Evolutionary conservation across 1,139 yeast species (phyloP).

Genomic region (Diutina pseudorugosa): DNA sequence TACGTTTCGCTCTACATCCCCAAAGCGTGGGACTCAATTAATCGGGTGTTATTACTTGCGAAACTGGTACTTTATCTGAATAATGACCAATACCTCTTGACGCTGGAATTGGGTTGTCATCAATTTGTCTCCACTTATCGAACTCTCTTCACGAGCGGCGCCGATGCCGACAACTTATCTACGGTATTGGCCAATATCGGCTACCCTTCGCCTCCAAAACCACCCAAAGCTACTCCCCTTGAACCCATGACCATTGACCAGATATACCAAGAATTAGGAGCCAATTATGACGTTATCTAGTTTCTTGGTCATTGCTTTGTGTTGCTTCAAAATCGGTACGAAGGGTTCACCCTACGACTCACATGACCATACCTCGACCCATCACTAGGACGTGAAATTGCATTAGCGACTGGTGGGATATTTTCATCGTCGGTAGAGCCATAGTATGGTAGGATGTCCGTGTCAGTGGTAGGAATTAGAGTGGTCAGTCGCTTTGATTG

Average conservation of each 20-base stretch:
- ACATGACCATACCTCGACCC: too few species aligned
- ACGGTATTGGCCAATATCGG: neutral
- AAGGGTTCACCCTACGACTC: too few species aligned
- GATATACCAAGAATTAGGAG: neutral
- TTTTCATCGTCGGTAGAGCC: too few species aligned
- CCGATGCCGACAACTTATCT: neutral
- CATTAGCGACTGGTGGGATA: too few species aligned
- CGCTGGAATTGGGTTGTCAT: neutral
- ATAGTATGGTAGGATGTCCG: too few species aligned
- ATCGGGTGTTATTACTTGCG: neutral
- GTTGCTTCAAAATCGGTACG: too few species aligned
- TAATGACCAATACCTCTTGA: neutral
- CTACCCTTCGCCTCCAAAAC: neutral
- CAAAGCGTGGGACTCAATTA: neutral
- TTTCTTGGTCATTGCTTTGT: too few species aligned
- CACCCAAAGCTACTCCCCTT: neutral
- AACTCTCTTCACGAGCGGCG: neutral
- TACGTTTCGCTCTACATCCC: neutral
- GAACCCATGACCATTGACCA: neutral
- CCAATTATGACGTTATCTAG: neutral
- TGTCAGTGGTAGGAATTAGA: too few species aligned
- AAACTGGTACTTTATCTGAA: slow-evolving; percentile 2
- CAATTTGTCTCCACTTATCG: neutral
- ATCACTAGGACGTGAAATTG: too few species aligned
- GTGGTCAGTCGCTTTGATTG: too few species aligned